Evolutionary conservation across 1,284 basidiomycete genomes (phyloP).

Genomic region (Ustilago tritici): DNA sequence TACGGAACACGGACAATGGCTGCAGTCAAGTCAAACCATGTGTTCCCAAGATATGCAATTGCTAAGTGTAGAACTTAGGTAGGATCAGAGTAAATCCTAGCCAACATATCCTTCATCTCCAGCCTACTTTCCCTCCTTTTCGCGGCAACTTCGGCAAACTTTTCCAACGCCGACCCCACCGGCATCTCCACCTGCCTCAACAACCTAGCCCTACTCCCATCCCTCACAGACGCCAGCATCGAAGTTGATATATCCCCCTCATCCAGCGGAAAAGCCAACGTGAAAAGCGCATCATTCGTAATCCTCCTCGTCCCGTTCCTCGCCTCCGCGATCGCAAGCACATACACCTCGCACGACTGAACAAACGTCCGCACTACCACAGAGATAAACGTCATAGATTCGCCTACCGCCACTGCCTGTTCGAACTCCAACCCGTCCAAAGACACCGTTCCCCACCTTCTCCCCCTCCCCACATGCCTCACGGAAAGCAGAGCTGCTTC

Average conservation of each 20-base stretch:
- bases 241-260: constrained; percentile 18
- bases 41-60: neutral
- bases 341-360: constrained; percentile 57
- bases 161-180: constrained; percentile 34
- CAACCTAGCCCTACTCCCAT: constrained; percentile 11
- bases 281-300: constrained; percentile 62
- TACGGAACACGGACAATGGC: neutral
- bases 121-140: constrained; percentile 37
- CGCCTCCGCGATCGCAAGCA: constrained; percentile 55
- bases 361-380: constrained; percentile 53
- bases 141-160: constrained; percentile 44
- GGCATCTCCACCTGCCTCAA: constrained; percentile 49
- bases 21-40: neutral
- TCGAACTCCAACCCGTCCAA: constrained; percentile 60
- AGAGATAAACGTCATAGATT: constrained; percentile 54
- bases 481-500: constrained; percentile 53
- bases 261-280: constrained; percentile 48
- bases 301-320: constrained; percentile 46
- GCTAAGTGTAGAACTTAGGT: constrained; percentile 6
- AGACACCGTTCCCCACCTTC: constrained; percentile 56
- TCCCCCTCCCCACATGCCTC: constrained; percentile 33
- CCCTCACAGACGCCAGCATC: constrained; percentile 6
- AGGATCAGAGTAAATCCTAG: constrained; percentile 46
- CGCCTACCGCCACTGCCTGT: constrained; percentile 53
- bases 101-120: constrained; percentile 50